Conservation (phyloP, 2,329 filamentous ascomycete species). For the Trichoderma endophyticum region DNA sequence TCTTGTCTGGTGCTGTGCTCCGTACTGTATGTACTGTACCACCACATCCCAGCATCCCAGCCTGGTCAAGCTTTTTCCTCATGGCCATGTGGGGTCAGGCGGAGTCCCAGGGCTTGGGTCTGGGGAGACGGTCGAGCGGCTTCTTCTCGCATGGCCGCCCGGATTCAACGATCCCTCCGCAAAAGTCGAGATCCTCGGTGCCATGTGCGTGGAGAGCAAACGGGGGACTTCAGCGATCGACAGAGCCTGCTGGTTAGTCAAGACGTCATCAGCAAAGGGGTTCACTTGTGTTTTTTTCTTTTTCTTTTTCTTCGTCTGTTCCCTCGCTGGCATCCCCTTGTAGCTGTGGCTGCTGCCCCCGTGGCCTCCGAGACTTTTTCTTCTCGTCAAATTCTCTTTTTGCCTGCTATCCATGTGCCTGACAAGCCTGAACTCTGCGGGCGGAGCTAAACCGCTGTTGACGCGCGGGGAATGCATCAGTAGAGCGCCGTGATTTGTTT, state of each 20-base stretch:
- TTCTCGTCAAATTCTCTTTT: too few species aligned
- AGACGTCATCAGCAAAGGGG: not conserved
- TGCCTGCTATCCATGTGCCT: not conserved
- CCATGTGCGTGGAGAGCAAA: conserved; percentile 4
- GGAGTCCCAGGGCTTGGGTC: conserved; percentile 15
- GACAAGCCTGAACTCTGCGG: not conserved
- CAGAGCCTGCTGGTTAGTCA: not conserved
- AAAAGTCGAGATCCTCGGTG: conserved; percentile 16
- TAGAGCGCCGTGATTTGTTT: not conserved
- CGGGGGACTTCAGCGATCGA: conserved; percentile 12
- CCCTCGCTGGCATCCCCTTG: not conserved
- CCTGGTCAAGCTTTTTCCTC: not conserved
- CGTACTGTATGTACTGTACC: not conserved
- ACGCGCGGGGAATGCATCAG: not conserved
- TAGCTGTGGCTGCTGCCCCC: not conserved
- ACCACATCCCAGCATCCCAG: not conserved
- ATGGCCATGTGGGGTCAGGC: conserved; percentile 9
- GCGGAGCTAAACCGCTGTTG: not conserved
- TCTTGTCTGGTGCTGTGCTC: not conserved
- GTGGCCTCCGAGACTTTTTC: not conserved
- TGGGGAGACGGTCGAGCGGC: conserved; percentile 3
- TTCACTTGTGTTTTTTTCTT: not conserved
- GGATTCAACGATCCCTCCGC: conserved; percentile 18
- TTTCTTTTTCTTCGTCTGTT: not conserved
- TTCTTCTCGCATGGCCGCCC: not conserved